phyloP scores from a whole-genome alignment of 2,329 filamentous ascomycete genomes.

The Sporothrix brasiliensis region DNA sequence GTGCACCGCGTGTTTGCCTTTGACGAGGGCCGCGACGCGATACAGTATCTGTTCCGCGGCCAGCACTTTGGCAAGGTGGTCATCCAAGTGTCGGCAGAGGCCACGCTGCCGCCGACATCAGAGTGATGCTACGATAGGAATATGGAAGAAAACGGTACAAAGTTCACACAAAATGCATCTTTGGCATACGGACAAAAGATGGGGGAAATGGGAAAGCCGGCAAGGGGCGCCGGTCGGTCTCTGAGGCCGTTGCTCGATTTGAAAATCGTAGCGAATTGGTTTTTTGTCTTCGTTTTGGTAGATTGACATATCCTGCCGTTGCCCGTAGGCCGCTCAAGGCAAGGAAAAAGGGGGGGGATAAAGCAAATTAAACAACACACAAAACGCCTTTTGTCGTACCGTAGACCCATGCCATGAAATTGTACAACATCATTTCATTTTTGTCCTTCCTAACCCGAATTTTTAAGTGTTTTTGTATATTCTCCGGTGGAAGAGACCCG shows the following conservation, averaged over 20 bases:
- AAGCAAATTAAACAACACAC: constrained; percentile 23
- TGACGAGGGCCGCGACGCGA: constrained; percentile 48
- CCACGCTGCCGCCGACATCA: constrained; percentile 1
- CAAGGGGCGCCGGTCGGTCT: constrained; percentile 69
- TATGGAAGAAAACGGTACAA: background rate
- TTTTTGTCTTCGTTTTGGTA: constrained; percentile 44
- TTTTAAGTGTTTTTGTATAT: constrained; percentile 33
- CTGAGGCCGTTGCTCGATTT: constrained; percentile 69
- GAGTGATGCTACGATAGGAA: background rate
- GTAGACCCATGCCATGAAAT: constrained; percentile 29
- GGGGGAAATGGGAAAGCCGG: constrained; percentile 57
- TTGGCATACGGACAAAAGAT: background rate
- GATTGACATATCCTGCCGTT: constrained; percentile 10
- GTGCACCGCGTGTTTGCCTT: constrained; percentile 51
- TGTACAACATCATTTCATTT: constrained; percentile 21
- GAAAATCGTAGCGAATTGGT: constrained; percentile 53
- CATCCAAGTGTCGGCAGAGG: constrained; percentile 42
- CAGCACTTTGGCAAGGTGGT: constrained; percentile 59
- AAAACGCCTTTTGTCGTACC: constrained; percentile 28
- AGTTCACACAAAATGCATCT: background rate
- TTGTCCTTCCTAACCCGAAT: constrained; percentile 27
- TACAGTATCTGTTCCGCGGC: constrained; percentile 54
- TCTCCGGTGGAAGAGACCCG: constrained; percentile 22
- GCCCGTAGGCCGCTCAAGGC: background rate
- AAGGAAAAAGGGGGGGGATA: constrained; percentile 5